Conservation (phyloP, 139 green algal genomes). For the Spirogloea muscicola region DNA sequence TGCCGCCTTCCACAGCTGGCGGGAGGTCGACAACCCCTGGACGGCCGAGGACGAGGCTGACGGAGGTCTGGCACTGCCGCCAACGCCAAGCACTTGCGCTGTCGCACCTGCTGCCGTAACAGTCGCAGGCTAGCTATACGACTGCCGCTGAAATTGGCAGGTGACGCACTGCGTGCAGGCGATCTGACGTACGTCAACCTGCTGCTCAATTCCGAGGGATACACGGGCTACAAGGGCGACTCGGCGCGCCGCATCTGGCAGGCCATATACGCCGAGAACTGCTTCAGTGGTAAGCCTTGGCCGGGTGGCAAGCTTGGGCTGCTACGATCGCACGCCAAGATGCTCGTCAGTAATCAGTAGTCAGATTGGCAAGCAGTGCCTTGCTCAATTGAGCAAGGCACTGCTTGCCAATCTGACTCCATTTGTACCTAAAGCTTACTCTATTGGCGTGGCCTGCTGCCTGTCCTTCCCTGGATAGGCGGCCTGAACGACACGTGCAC, state of each 20-base stretch:
- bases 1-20: conserved; percentile 13
- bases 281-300: conserved; percentile 71
- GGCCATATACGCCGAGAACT: conserved; percentile 86
- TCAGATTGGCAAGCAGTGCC: too few species aligned
- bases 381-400: too few species aligned
- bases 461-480: neutral
- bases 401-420: too few species aligned
- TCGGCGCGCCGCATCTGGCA: conserved; percentile 84
- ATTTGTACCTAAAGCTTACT: too few species aligned
- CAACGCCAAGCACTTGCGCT: too few species aligned
- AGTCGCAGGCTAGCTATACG: too few species aligned
- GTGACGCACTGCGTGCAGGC: conserved; percentile 43
- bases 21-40: conserved; percentile 80
- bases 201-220: conserved; percentile 84
- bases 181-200: conserved; percentile 94
- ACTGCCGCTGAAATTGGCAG: too few species aligned
- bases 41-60: conserved; percentile 71
- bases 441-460: conserved; percentile 4
- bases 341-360: too few species aligned
- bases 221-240: conserved; percentile 87
- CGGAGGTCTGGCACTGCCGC: too few species aligned
- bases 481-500: conserved; percentile 48
- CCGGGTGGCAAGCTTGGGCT: too few species aligned
- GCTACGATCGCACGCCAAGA: too few species aligned
- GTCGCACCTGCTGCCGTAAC: too few species aligned